A percentile compares a stretch with the other conserved stretches of the same genome.
phyloP scores from a whole-genome alignment of 306 rosid species.

The Phaseolus lunatus region DNA sequence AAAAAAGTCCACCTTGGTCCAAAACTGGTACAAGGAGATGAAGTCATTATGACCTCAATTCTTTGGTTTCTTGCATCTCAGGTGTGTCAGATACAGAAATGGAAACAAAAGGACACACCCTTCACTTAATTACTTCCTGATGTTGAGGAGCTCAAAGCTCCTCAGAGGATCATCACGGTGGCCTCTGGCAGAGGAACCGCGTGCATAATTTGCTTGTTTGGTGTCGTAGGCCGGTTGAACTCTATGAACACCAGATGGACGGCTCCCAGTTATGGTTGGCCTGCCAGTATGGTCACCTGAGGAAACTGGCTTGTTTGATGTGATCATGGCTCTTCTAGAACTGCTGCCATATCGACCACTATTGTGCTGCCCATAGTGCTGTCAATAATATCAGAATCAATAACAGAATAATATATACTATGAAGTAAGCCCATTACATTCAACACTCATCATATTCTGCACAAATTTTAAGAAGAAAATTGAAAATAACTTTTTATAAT shows the following conservation, averaged over 20 bases:
- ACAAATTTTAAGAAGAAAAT: not conserved
- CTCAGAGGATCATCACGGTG: constrained; percentile 81
- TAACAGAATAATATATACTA: too few species aligned
- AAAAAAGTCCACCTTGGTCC: constrained; percentile 50
- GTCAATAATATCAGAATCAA: too few species aligned
- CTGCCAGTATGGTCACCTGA: constrained; percentile 74
- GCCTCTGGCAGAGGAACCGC: constrained; percentile 60
- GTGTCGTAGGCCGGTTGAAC: constrained; percentile 59
- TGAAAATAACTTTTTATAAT: not conserved
- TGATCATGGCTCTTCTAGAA: constrained; percentile 71
- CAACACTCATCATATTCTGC: not conserved
- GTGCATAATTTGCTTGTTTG: constrained; percentile 58
- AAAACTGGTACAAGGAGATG: constrained; percentile 38
- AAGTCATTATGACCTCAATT: constrained; percentile 42
- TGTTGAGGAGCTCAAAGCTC: constrained; percentile 84
- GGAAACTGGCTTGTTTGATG: constrained; percentile 69
- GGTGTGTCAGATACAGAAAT: constrained; percentile 40
- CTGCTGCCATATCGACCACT: constrained; percentile 85
- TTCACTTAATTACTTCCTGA: constrained; percentile 76
- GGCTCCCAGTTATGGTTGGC: constrained; percentile 57
- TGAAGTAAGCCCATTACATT: too few species aligned
- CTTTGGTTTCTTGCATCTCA: constrained; percentile 35
- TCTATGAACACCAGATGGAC: constrained; percentile 68
- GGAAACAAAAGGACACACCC: constrained; percentile 29
- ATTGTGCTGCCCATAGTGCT: constrained; percentile 71